Conservation (phyloP, 805 yeast species). For the Saturnispora zaruensis region DNA sequence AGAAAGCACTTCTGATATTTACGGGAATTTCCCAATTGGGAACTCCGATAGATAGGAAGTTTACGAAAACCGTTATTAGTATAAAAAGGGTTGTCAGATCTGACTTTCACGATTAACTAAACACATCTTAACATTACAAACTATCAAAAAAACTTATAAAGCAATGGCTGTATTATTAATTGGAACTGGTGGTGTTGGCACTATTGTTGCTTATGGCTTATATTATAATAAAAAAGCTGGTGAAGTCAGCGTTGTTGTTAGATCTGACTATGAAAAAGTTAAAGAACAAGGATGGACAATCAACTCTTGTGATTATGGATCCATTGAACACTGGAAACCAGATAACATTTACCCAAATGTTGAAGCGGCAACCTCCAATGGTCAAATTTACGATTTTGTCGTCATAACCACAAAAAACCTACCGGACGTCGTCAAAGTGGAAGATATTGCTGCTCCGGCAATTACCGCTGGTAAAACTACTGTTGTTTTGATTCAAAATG, state of each 20-base stretch:
- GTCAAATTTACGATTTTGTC: constrained; percentile 40
- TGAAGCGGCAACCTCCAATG: constrained; percentile 36
- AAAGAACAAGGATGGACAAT: constrained; percentile 42
- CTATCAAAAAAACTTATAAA: background rate
- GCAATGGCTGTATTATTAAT: constrained; percentile 31
- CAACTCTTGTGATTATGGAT: constrained; percentile 55
- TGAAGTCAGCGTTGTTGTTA: constrained; percentile 49
- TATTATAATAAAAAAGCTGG: constrained; percentile 37
- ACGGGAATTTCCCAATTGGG: background rate
- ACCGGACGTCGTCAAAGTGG: constrained; percentile 48
- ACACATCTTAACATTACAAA: background rate
- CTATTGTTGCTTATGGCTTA: constrained; percentile 60
- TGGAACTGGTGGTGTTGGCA: constrained; percentile 83
- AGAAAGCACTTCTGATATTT: background rate
- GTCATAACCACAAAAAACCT: constrained; percentile 51
- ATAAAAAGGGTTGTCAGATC: background rate
- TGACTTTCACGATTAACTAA: background rate
- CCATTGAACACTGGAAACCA: constrained; percentile 49
- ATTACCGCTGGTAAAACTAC: constrained; percentile 38
- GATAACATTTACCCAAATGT: constrained; percentile 25
- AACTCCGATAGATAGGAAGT: background rate
- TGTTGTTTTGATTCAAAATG: constrained; percentile 56
- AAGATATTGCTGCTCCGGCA: constrained; percentile 43
- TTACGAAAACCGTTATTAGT: background rate
- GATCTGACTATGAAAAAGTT: constrained; percentile 48